A percentile compares a stretch with the other conserved stretches of the same genome.
Conservation (phyloP, 75 land plant species). For the Isoetes taiwanensis region DNA sequence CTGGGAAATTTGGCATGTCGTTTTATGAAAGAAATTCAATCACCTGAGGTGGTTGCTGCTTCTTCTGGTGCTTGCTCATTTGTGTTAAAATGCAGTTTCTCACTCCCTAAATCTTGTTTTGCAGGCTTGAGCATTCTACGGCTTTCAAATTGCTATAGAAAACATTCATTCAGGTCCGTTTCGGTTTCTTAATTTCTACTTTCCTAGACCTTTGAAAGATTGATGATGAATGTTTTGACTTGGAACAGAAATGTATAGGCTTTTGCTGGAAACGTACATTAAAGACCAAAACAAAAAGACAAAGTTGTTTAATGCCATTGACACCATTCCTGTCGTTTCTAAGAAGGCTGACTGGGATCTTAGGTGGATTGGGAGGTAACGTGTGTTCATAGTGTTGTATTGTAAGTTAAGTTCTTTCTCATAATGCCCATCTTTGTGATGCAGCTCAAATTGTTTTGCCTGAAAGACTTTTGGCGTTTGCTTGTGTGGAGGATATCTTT, state of each 20-base stretch:
- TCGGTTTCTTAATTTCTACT: neutral
- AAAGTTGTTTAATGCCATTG: constrained; percentile 7
- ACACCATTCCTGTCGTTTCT: constrained; percentile 5
- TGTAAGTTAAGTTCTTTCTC: neutral
- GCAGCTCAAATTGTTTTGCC: neutral
- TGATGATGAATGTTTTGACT: neutral
- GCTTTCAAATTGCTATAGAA: constrained; percentile 13
- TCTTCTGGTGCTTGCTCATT: too few relatives aligned
- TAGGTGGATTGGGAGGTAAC: constrained; percentile 6
- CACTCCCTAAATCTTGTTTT: neutral
- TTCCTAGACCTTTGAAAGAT: neutral
- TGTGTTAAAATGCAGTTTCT: too few relatives aligned
- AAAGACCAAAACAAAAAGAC: neutral
- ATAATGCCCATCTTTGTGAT: too few relatives aligned
- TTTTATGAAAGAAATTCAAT: constrained; percentile 14
- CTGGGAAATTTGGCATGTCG: constrained; percentile 13
- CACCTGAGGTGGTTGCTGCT: constrained; percentile 11
- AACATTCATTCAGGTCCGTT: constrained; percentile 9
- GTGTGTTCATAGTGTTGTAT: neutral
- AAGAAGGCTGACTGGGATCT: constrained; percentile 14
- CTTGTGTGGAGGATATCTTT: constrained; percentile 9
- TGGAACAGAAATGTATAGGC: constrained; percentile 7
- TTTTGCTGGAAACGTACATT: constrained; percentile 10
- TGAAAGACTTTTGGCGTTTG: constrained; percentile 6
- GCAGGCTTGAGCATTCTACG: constrained; percentile 10